A percentile compares a stretch with the other conserved stretches of the same genome.
Evolutionary conservation across 1,284 basidiomycete species (phyloP).

Genomic region (Fomitiporia mediterranea): DNA sequence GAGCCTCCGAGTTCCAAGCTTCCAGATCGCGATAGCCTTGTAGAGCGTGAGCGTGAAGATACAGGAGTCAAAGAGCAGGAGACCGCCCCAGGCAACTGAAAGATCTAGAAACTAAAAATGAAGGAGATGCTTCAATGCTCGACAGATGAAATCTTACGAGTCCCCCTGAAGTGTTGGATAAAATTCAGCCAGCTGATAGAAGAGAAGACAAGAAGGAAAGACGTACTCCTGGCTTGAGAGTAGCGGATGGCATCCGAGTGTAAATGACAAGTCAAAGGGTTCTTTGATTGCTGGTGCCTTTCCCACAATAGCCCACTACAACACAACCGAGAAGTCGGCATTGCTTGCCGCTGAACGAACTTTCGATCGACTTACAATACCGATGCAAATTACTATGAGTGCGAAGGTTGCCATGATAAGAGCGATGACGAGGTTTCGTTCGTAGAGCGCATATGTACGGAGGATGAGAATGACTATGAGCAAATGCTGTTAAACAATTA

Average conservation of each 20-base stretch:
- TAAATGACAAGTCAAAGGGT: conserved; percentile 8
- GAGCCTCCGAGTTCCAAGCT: conserved; percentile 7
- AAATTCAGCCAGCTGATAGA: not conserved
- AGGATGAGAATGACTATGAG: conserved; percentile 17
- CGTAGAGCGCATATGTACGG: conserved; percentile 20
- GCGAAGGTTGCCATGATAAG: conserved; percentile 5
- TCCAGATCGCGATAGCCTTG: conserved; percentile 32
- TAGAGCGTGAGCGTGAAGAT: conserved; percentile 41
- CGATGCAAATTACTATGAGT: conserved; percentile 5
- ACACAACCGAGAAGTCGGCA: not conserved
- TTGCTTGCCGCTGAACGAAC: not conserved
- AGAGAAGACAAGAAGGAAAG: not conserved
- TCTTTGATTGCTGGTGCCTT: not conserved
- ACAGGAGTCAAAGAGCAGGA: conserved; percentile 37
- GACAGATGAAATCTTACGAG: conserved; percentile 5
- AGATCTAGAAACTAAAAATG: conserved; percentile 26
- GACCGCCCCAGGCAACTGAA: conserved; percentile 34
- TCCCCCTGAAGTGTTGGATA: not conserved
- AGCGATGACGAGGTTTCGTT: conserved; percentile 1
- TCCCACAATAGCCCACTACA: conserved; percentile 12
- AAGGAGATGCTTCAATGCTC: not conserved
- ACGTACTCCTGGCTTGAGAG: conserved; percentile 6
- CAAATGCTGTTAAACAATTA: not conserved
- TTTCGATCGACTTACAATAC: conserved; percentile 2
- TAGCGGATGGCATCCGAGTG: conserved; percentile 14